A percentile compares a stretch with the other conserved stretches of the same genome.
phyloP scores from a whole-genome alignment of 345 rosid genomes.

The Moricandia moricandioides region DNA sequence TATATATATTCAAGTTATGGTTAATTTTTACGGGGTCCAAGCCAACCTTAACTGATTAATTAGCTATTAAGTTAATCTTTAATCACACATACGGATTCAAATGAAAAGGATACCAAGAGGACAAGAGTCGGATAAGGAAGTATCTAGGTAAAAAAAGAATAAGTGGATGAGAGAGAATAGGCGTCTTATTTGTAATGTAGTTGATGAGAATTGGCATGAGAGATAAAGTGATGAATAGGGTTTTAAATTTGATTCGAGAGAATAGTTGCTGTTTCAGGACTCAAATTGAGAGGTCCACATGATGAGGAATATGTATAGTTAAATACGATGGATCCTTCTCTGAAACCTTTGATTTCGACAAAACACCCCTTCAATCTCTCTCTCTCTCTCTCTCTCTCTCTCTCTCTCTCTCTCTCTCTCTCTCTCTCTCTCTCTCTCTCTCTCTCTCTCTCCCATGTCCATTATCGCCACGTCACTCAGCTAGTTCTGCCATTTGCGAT shows the following conservation, averaged over 20 bases:
- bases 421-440: slow-evolving; percentile 33
- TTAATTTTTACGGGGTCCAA: not conserved
- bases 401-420: slow-evolving; percentile 31
- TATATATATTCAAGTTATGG: not conserved
- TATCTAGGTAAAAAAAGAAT: slow-evolving; percentile 19
- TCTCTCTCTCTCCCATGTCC: slow-evolving; percentile 23
- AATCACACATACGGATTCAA: not conserved
- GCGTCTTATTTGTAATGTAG: slow-evolving; percentile 32
- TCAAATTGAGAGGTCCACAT: slow-evolving; percentile 31
- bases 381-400: slow-evolving; percentile 29
- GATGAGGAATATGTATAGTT: slow-evolving; percentile 27
- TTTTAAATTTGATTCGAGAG: slow-evolving; percentile 21
- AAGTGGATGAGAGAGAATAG: slow-evolving; percentile 33
- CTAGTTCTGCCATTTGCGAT: slow-evolving; percentile 25
- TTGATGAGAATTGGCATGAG: slow-evolving; percentile 16
- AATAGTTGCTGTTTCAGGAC: slow-evolving; percentile 38
- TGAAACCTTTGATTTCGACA: slow-evolving; percentile 35
- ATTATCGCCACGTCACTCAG: slow-evolving; percentile 29
- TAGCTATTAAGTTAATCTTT: not conserved
- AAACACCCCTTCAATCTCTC: slow-evolving; percentile 26
- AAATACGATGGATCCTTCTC: slow-evolving; percentile 28
- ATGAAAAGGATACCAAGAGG: not conserved
- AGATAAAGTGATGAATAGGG: slow-evolving; percentile 32
- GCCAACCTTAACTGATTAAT: not conserved
- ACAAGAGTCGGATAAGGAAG: slow-evolving; percentile 23